These are phyloP conservation scores for Monosporascus sp. DNA, from an alignment of 2,329 filamentous ascomycete species.

Conservation along the genomic window DNA sequence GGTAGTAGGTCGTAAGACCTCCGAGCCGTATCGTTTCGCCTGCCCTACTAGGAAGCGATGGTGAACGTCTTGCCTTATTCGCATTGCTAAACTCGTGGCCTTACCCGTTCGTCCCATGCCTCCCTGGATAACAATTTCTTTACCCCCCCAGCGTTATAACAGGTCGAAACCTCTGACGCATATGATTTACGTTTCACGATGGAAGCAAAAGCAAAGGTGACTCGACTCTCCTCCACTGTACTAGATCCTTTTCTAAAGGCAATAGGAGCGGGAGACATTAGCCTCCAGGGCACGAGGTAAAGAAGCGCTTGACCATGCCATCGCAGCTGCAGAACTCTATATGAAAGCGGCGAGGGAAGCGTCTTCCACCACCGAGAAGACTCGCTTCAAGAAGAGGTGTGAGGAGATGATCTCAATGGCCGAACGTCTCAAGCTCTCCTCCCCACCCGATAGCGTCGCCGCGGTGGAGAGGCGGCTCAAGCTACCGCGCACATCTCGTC, in stretches of 20 bases:
- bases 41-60: neutral
- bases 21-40: neutral
- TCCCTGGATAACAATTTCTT: neutral
- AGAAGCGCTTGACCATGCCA: slow-evolving; percentile 69
- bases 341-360: slow-evolving; percentile 68
- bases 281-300: slow-evolving; percentile 44
- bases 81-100: neutral
- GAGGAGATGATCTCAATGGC: slow-evolving; percentile 65
- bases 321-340: slow-evolving; percentile 73
- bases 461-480: slow-evolving; percentile 20
- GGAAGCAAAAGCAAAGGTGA: slow-evolving; percentile 44
- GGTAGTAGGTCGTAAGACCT: neutral
- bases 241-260: slow-evolving; percentile 2
- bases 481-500: slow-evolving; percentile 45
- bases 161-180: neutral
- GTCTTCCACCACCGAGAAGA: slow-evolving; percentile 56
- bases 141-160: too few relatives aligned
- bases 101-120: neutral
- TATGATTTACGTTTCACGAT: slow-evolving; percentile 18
- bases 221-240: neutral
- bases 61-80: neutral
- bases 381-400: slow-evolving; percentile 63
- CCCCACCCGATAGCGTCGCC: slow-evolving; percentile 13
- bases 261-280: slow-evolving; percentile 46
- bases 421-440: slow-evolving; percentile 63